These are phyloP conservation scores for Polytrichum formosum DNA, from an alignment of 225 moss, liverwort and hornwort genomes.

Conservation along the genomic window DNA sequence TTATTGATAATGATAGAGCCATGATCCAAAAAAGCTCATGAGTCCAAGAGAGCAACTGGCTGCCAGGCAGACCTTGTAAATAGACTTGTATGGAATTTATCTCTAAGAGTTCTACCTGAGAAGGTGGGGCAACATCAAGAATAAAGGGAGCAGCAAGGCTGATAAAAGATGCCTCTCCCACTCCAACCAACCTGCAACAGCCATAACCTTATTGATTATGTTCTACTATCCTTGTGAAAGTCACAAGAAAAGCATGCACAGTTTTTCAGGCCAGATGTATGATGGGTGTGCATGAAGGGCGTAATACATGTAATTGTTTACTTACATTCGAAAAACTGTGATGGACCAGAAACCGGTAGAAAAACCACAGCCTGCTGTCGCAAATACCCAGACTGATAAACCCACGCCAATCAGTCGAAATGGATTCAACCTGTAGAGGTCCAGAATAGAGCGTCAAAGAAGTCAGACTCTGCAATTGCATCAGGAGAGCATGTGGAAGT, in stretches of 20 bases:
- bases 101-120: slow-evolving; percentile 26
- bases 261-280: too few relatives aligned
- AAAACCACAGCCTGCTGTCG: slow-evolving; percentile 85
- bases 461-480: too few relatives aligned
- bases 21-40: too few relatives aligned
- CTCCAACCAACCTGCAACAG: slow-evolving; percentile 73
- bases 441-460: too few relatives aligned
- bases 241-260: too few relatives aligned
- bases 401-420: slow-evolving; percentile 90
- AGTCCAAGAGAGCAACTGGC: too few relatives aligned
- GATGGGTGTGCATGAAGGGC: too few relatives aligned
- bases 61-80: too few relatives aligned
- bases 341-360: slow-evolving; percentile 87
- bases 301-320: neutral
- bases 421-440: slow-evolving; percentile 46
- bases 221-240: too few relatives aligned
- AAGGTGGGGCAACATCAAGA: slow-evolving; percentile 78
- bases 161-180: slow-evolving; percentile 92
- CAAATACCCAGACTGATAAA: slow-evolving; percentile 79
- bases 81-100: too few relatives aligned
- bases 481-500: too few relatives aligned
- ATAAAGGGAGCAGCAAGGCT: slow-evolving; percentile 97
- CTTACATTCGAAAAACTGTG: slow-evolving; percentile 64
- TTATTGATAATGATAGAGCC: too few relatives aligned
- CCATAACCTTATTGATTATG: neutral